Base-by-base conservation (phyloP, 192 early-diverging fungal species). In the Martensiomyces pterosporus region DNA sequence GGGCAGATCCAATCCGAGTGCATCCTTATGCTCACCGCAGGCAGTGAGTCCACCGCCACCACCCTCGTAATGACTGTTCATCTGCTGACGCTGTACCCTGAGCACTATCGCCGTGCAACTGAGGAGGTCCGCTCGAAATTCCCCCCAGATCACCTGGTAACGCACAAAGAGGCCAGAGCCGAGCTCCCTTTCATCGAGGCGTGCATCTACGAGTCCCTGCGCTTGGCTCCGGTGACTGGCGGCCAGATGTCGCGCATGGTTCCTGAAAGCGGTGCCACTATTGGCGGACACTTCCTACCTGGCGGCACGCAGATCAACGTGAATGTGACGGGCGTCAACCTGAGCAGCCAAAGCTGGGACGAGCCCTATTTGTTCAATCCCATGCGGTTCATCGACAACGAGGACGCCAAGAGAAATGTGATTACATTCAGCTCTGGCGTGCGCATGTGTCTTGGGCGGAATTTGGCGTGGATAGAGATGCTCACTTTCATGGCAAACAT, bases 1-100 rank as follows among this genome's bases (percentile, higher is more conserved):
- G 17, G n/a, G 33, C 49, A 75, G 25, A 54, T 75, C 7, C 26
- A 56, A 13, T 50, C 58, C 9, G 71, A 75, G 22, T 58, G 54
- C 12, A 58, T 75, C 24, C 55, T 53, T 43, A 24, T 75, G 14
- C 13, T 75, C 44, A 25, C 64, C 13, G 55, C 54, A 33, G 71
- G 71, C 26, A 46, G 59, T 21, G 65, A 75, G 41, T 68, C 65
- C 8, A 52, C 55, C 12, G 58, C 60, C 0, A 52, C 46, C 2
- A 55, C 71, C 8, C 39, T 75, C 17, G 25, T 52, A 1, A 68
- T 58, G 64, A 55, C 55, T 9, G 24, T 68, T n/a, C 60, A 67
- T 33, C 27, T 67, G 29, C 52, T 75, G n/a, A 33, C 64, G 48
- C 38, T 67, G 9, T 52, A 75, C 35, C 71, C 71, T 5, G 54